Evolutionary conservation across 306 rosid genomes (phyloP), one percentile per base, ranked within the genome.

Genomic region (Ormosia semicastrata): DNA sequence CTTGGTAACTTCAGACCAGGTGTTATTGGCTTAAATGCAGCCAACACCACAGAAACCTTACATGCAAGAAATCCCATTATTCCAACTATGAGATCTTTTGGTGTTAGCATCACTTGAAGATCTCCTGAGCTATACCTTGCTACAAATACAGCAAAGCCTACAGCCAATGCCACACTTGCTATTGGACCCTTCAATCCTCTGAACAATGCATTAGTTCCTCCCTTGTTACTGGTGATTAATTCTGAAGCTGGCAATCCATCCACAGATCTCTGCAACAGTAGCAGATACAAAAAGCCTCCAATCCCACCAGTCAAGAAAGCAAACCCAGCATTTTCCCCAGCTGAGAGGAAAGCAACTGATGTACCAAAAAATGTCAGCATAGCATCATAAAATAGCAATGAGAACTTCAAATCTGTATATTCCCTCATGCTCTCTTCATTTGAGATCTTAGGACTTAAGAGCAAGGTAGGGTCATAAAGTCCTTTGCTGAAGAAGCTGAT

Each of bases 221-320:
- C 63, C 58, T 37, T 69, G 73, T 79, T 84, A 36, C 53, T 44
- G 13, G 83, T 63, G 68, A 71, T 70, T 57, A 82, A 82, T 60
- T 85, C 90, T 32, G 98, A 79, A 71, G 88, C 85, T 0, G 95
- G 92, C 79, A 95, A 88, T 76, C 82, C 97, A 69, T 95, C 97
- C 47, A 93, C 99, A 1, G 97, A 92, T 67, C 97, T 90, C 86
- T 91, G 98, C 83, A 95, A 81, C 54, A 93, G 90, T 54, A 93
- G 81, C 54, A 93, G 92, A 87, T 95, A 95, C 85, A 95, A 81
- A 85, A 95, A 91, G 54, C 98, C 97, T 6, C 85, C 88, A 71
- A 92, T 50, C 49, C 99, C 99, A 82, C 97, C 99, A 8, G 73
- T 73, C 39, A 93, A 87, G 89, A 95, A 95, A 37, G 96, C 92